phyloP scores from a whole-genome alignment of 2,329 filamentous ascomycete species.

The Rhynchosporium agropyri region DNA sequence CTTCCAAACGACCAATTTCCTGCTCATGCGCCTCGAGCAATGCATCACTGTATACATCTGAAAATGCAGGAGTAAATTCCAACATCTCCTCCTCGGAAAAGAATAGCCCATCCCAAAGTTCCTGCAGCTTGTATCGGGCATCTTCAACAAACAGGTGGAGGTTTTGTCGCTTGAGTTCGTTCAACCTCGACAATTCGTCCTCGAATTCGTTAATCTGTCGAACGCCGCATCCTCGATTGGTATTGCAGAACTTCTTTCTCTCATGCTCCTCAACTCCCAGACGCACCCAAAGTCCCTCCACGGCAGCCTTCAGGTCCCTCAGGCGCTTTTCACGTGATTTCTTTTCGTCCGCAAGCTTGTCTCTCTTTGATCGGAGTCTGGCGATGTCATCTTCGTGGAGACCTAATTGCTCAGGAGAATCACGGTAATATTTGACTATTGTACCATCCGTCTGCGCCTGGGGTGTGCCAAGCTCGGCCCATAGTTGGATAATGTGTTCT shows the following conservation, averaged over 20 bases:
- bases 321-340: conserved; percentile 74
- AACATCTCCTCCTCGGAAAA: conserved; percentile 99
- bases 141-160: conserved; percentile 96
- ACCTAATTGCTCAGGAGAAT: conserved; percentile 90
- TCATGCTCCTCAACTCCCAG: conserved; percentile 82
- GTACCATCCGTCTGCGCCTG: conserved; percentile 87
- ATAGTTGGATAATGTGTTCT: conserved; percentile 89
- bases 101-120: conserved; percentile 92
- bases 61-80: conserved; percentile 95
- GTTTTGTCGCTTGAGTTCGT: conserved; percentile 93
- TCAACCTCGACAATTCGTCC: conserved; percentile 81
- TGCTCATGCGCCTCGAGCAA: conserved; percentile 92
- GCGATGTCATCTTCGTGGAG: conserved; percentile 84
- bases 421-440: conserved; percentile 87
- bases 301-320: conserved; percentile 72
- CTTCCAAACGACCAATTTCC: conserved; percentile 81
- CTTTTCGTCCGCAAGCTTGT: conserved; percentile 88
- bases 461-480: conserved; percentile 93
- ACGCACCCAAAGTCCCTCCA: conserved; percentile 89
- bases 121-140: conserved; percentile 84
- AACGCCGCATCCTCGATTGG: conserved; percentile 87
- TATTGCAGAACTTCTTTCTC: conserved; percentile 80
- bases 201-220: conserved; percentile 95
- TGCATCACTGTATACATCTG: conserved; percentile 95
- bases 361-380: conserved; percentile 71